Base-by-base conservation (phyloP, 2,329 filamentous ascomycete genomes). In the Pseudogymnoascus sp. region DNA sequence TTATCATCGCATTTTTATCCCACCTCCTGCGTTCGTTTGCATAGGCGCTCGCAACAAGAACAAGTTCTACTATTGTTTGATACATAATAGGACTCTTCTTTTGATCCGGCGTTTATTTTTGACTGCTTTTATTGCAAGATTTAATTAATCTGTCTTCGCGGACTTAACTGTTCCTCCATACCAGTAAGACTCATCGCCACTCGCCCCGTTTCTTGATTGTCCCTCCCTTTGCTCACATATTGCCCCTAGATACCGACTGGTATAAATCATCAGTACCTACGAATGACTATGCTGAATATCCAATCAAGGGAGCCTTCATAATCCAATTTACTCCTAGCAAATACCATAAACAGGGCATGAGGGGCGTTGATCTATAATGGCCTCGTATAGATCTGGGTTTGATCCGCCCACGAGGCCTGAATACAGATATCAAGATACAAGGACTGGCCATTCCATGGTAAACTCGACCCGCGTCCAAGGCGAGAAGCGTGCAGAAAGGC, bases 391-490 rank as follows among this genome's bases (percentile, higher is more conserved):
- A 70, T 72, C 71, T 65, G 75, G 74, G 63, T 76, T 75, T 68
- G 76, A 78, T 64, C 72, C 78, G 60, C 77, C 76, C 11, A 69
- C 74, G 64, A 74, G 76, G 65, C 75, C 78, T 67, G 72, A 72
- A 38, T 77, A 79, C 59, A 71, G 73, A 61, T 68, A 71, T 67
- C 69, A 74, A 64, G 68, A 71, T 15, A 71, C 69, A 65, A 72
- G 69, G 62, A 57, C 69, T 31, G 68, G 67, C 47, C 64, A 65
- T 64, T 70, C 70, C 40, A 67, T 66, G 35, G 69, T 66, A 44
- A 65, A 57, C 50, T 35, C 50, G 19, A 8, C 10, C 33, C 28
- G 50, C 10, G 3, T 8, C 61, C 19, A 64, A 40, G 62, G 35
- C 15, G 61, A 66, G 53, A 63, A 69, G 53, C 63, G 28, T 62